A percentile compares a stretch with the other conserved stretches of the same genome.
Evolutionary conservation across 2,329 filamentous ascomycete species (phyloP).

Genomic region (Cercospora zeina): DNA sequence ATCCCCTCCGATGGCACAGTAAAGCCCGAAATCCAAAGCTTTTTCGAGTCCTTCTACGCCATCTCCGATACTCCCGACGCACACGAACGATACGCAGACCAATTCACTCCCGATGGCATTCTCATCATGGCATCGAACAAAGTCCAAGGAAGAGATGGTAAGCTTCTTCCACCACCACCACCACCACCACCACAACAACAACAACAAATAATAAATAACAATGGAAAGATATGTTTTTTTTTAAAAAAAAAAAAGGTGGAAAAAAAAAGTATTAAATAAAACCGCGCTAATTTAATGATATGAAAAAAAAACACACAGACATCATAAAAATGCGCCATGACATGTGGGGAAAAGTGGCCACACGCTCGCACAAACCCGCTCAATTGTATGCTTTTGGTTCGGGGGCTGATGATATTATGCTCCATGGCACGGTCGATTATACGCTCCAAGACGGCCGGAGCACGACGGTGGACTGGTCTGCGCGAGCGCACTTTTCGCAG

Average conservation of each 20-base stretch:
- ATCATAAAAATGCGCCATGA: slow-evolving; percentile 54
- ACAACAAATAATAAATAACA: no score
- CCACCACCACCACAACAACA: no score
- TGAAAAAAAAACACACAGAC: no score
- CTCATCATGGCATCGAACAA: slow-evolving; percentile 56
- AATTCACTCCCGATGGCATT: slow-evolving; percentile 52
- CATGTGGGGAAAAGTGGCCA: slow-evolving; percentile 56
- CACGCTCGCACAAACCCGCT: slow-evolving; percentile 48
- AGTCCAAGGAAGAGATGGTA: slow-evolving; percentile 50
- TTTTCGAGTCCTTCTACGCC: slow-evolving; percentile 52
- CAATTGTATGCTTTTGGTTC: slow-evolving; percentile 55
- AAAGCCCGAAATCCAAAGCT: slow-evolving; percentile 46
- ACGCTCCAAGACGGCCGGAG: slow-evolving; percentile 53
- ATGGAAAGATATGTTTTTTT: no score
- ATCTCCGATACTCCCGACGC: slow-evolving; percentile 51
- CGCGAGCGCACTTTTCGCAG: slow-evolving; percentile 54
- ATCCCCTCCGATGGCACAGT: slow-evolving; percentile 38
- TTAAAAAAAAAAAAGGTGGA: no score
- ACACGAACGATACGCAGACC: slow-evolving; percentile 52
- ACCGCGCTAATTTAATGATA: no score
- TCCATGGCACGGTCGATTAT: slow-evolving; percentile 57
- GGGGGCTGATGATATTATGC: slow-evolving; percentile 53
- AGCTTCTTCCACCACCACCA: slow-evolving; percentile 16
- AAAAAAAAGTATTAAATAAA: no score
- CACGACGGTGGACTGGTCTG: slow-evolving; percentile 55